These are phyloP conservation scores for Eimeria maxima DNA, from an alignment of 169 alveolate species.

Conservation along the genomic window DNA sequence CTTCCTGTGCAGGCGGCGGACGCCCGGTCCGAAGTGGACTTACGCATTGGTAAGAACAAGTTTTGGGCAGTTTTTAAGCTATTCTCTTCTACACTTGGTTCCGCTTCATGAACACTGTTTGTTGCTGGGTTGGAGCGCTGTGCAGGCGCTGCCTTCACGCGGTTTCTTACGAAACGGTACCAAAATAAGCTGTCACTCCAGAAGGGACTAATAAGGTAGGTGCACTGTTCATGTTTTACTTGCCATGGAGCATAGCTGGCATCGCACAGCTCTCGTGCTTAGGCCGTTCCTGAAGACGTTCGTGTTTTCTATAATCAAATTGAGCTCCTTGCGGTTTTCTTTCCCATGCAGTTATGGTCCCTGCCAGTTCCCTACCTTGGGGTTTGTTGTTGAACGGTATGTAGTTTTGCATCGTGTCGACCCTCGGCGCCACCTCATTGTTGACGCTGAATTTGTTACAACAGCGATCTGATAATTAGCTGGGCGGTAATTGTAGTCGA, in stretches of 20 bases:
- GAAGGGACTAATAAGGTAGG: conserved; percentile 53
- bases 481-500: background rate
- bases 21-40: conserved; percentile 96
- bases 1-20: conserved; percentile 91
- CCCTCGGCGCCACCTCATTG: background rate
- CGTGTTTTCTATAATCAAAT: background rate
- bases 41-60: conserved; percentile 93
- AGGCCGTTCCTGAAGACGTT: background rate
- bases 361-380: conserved; percentile 99
- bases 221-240: background rate
- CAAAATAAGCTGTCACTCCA: conserved; percentile 84
- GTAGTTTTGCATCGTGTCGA: background rate
- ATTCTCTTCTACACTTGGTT: background rate
- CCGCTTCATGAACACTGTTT: background rate
- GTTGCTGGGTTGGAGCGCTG: background rate
- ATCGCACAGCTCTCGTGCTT: background rate
- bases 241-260: background rate
- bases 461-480: background rate
- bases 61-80: background rate
- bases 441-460: background rate
- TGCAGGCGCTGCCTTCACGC: conserved; percentile 94
- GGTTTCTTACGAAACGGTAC: conserved; percentile 94
- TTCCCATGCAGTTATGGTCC: conserved; percentile 97
- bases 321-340: background rate
- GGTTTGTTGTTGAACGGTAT: conserved; percentile 98